Evolutionary conservation across 2,329 filamentous ascomycete species (phyloP).

Genomic region (Trichoderma guizhouense): DNA sequence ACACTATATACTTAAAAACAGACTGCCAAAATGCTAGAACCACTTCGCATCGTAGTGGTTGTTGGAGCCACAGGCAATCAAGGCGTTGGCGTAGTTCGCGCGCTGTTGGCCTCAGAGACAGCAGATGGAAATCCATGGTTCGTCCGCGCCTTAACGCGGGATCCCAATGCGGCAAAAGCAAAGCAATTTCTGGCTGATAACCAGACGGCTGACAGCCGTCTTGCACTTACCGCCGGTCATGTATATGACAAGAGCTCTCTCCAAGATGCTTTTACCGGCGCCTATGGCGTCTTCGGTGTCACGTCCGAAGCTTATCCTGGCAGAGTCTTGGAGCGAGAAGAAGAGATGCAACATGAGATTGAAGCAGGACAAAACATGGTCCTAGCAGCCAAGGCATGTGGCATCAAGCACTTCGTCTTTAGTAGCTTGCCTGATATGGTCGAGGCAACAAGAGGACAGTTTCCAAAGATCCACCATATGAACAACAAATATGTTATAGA

Average conservation of each 20-base stretch:
- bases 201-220: neutral
- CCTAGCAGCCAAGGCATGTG: neutral
- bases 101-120: neutral
- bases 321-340: neutral
- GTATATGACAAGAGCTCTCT: neutral
- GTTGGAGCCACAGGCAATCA: neutral
- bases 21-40: neutral
- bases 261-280: neutral
- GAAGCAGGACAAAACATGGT: neutral
- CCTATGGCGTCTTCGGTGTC: neutral
- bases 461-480: neutral
- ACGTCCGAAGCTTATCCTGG: neutral
- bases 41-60: neutral
- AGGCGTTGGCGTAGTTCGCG: neutral
- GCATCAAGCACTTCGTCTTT: neutral
- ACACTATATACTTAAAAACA: neutral
- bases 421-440: neutral
- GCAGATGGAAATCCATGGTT: neutral
- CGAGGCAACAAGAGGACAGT: neutral
- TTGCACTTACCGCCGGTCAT: neutral
- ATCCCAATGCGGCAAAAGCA: neutral
- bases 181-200: neutral
- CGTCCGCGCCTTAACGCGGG: neutral
- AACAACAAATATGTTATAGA: neutral
- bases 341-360: neutral